Evolutionary conservation across 176 grass and related monocot genomes (phyloP).

Genomic region (Oryza australiensis): DNA sequence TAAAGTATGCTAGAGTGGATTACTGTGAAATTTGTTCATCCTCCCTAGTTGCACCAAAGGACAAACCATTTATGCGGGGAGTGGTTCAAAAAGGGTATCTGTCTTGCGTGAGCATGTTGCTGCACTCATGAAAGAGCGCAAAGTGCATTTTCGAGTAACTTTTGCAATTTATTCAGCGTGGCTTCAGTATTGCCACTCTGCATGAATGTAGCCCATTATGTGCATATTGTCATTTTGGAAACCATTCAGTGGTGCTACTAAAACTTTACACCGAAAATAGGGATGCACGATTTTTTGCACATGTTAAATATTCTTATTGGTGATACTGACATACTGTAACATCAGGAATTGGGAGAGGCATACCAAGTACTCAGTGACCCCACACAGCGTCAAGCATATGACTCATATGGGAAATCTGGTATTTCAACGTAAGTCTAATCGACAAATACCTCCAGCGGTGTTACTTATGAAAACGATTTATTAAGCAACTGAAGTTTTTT

Average conservation of each 20-base stretch:
- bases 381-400: conserved; percentile 57
- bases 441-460: background rate
- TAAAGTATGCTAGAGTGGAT: background rate
- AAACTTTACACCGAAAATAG: background rate
- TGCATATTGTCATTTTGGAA: background rate
- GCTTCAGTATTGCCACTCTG: background rate
- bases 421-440: conserved; percentile 65
- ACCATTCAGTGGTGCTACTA: background rate
- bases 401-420: conserved; percentile 71
- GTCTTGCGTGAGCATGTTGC: background rate
- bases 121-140: background rate
- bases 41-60: background rate
- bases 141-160: background rate
- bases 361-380: conserved; percentile 87
- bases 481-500: background rate
- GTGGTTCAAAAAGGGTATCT: background rate
- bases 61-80: background rate
- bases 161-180: background rate
- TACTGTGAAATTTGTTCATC: background rate
- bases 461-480: background rate
- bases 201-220: background rate
- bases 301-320: conserved; percentile 23
- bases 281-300: background rate
- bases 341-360: conserved; percentile 81
- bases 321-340: conserved; percentile 24